Percentiles rank a stretch among this genome's conserved stretches.
These are phyloP conservation scores for Hippophae tibetana DNA, from an alignment of 306 rosid genomes.

Conservation along the genomic window DNA sequence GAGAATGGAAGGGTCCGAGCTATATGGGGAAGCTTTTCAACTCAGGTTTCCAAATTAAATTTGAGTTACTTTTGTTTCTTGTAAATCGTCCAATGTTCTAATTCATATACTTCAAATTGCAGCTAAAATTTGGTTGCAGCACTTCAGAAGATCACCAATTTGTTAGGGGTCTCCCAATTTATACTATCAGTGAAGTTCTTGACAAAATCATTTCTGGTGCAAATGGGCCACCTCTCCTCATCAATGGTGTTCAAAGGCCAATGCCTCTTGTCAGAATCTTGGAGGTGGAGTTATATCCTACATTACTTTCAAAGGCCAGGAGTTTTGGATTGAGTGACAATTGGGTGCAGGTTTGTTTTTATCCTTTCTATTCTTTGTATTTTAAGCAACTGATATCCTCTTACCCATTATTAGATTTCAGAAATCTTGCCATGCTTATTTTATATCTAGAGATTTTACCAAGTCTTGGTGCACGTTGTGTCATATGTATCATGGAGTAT, in stretches of 20 bases:
- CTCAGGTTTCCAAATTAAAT: conserved; percentile 58
- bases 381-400: neutral
- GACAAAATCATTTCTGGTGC: conserved; percentile 70
- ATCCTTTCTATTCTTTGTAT: conserved; percentile 11
- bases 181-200: conserved; percentile 79
- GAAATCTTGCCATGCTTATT: too few relatives aligned
- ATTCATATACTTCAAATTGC: conserved; percentile 29
- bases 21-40: conserved; percentile 98
- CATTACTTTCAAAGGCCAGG: conserved; percentile 90
- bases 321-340: conserved; percentile 79
- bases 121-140: conserved; percentile 73
- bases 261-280: conserved; percentile 85
- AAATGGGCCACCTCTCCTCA: conserved; percentile 69
- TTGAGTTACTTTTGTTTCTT: neutral
- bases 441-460: too few relatives aligned
- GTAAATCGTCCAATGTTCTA: conserved; percentile 10
- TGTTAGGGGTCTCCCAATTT: conserved; percentile 88
- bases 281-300: conserved; percentile 94
- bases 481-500: too few relatives aligned
- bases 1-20: conserved; percentile 94
- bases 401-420: neutral
- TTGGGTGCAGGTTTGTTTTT: conserved; percentile 72
- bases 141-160: conserved; percentile 91
- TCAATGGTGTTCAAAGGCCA: conserved; percentile 76
- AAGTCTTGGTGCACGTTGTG: too few relatives aligned